These are phyloP conservation scores for Tillandsia fasciculata DNA, from an alignment of 176 grass and related monocot genomes.

Conservation along the genomic window DNA sequence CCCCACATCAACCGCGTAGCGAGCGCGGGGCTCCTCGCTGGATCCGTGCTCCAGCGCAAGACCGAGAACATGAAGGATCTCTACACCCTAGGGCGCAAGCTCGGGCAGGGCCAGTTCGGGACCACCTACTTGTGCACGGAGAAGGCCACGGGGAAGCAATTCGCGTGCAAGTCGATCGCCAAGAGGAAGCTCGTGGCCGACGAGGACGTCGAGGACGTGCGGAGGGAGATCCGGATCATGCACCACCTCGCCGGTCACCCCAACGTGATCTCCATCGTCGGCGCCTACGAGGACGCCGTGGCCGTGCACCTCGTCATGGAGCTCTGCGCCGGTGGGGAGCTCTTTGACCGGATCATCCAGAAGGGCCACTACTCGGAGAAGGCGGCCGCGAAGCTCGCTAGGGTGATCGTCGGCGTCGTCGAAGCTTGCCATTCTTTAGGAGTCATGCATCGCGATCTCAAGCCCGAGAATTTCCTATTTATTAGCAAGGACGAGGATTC, in stretches of 20 bases:
- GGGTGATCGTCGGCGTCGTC: constrained; percentile 14
- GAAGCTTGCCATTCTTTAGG: constrained; percentile 18
- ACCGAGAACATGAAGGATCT: constrained; percentile 18
- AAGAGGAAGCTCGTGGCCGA: constrained; percentile 22
- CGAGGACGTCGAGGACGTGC: constrained; percentile 23
- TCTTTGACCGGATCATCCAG: constrained; percentile 20
- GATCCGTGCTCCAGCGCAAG: constrained; percentile 9
- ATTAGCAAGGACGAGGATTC: constrained; percentile 9
- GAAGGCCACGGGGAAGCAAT: constrained; percentile 12
- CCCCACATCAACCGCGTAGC: background rate
- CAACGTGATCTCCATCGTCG: constrained; percentile 14
- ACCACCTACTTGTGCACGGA: constrained; percentile 16
- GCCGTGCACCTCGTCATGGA: constrained; percentile 20
- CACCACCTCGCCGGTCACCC: constrained; percentile 16
- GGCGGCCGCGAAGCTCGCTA: constrained; percentile 7
- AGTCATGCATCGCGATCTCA: constrained; percentile 23
- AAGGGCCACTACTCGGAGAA: constrained; percentile 20
- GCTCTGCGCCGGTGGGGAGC: constrained; percentile 15
- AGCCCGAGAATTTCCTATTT: constrained; percentile 22
- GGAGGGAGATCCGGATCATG: constrained; percentile 24
- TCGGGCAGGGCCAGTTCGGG: constrained; percentile 23
- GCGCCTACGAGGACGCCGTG: constrained; percentile 14
- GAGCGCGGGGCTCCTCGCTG: constrained; percentile 11
- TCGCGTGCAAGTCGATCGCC: constrained; percentile 23
- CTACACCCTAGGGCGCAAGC: constrained; percentile 13